Conservation (phyloP, 345 rosid genomes). For the Salix udensis region DNA sequence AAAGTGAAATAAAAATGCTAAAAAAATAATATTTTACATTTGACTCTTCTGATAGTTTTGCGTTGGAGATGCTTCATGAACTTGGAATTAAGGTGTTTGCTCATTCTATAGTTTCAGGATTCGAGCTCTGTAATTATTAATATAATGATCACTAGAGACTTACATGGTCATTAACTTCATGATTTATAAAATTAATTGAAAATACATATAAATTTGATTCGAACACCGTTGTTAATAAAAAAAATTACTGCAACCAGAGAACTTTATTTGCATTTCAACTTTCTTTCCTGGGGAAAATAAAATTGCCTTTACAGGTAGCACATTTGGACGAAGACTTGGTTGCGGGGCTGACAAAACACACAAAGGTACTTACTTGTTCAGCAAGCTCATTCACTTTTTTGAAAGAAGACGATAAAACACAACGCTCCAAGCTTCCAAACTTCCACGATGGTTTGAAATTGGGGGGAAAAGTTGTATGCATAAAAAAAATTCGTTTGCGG, state of each 20-base stretch:
- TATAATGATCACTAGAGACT: rapidly evolving
- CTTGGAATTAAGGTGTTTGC: too few species aligned
- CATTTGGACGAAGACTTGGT: neutral
- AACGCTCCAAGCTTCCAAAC: neutral
- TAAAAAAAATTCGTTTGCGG: too few species aligned
- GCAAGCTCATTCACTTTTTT: neutral
- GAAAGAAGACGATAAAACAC: neutral
- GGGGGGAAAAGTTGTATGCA: too few species aligned
- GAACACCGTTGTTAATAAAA: too few species aligned
- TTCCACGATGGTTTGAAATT: neutral
- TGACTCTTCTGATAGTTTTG: too few species aligned
- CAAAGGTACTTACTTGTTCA: neutral
- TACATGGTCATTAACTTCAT: rapidly evolving
- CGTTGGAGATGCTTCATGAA: rapidly evolving
- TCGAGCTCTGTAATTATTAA: too few species aligned
- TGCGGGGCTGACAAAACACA: neutral
- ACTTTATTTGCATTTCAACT: constrained; percentile 6
- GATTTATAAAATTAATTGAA: too few species aligned
- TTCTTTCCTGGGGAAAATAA: neutral
- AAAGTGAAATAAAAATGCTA: too few species aligned
- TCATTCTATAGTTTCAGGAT: rapidly evolving
- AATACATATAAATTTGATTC: too few species aligned
- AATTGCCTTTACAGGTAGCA: neutral
- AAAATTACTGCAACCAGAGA: neutral
- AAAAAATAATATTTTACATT: too few species aligned